phyloP scores from a whole-genome alignment of 2,329 filamentous ascomycete species.

The Phaeophleospora eucalypticola region DNA sequence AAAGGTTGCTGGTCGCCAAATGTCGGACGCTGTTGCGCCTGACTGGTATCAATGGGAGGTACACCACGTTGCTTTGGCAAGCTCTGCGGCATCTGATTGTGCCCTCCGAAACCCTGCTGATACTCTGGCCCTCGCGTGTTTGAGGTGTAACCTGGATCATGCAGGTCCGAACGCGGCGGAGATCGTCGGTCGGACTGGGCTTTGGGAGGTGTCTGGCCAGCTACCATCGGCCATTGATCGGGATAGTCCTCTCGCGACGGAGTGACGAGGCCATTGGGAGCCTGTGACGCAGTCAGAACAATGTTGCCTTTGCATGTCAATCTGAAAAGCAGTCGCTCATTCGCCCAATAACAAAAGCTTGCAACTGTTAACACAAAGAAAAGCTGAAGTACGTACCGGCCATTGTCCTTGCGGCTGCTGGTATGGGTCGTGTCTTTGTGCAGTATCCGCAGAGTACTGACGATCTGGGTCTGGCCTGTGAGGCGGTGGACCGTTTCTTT shows the following conservation, averaged over 20 bases:
- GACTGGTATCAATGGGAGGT: conserved; percentile 13
- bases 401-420: not conserved
- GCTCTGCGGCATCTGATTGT: conserved; percentile 3
- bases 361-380: too few relatives aligned
- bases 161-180: conserved; percentile 10
- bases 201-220: conserved; percentile 13
- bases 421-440: not conserved
- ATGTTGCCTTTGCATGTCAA: too few relatives aligned
- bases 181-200: conserved; percentile 5
- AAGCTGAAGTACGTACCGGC: not conserved
- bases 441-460: conserved; percentile 3
- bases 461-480: conserved; percentile 12
- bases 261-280: not conserved
- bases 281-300: not conserved
- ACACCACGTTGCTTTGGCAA: conserved; percentile 10
- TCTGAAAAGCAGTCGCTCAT: too few relatives aligned
- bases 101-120: conserved; percentile 12
- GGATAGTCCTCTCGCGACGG: conserved; percentile 14
- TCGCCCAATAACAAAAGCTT: too few relatives aligned
- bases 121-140: conserved; percentile 7
- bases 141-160: conserved; percentile 2
- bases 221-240: conserved; percentile 25
- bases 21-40: conserved; percentile 10
- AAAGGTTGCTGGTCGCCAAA: conserved; percentile 15
- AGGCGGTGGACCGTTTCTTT: conserved; percentile 4